These are phyloP conservation scores for Xylaria sp. DNA, from an alignment of 495 filamentous ascomycete genomes.

Conservation along the genomic window DNA sequence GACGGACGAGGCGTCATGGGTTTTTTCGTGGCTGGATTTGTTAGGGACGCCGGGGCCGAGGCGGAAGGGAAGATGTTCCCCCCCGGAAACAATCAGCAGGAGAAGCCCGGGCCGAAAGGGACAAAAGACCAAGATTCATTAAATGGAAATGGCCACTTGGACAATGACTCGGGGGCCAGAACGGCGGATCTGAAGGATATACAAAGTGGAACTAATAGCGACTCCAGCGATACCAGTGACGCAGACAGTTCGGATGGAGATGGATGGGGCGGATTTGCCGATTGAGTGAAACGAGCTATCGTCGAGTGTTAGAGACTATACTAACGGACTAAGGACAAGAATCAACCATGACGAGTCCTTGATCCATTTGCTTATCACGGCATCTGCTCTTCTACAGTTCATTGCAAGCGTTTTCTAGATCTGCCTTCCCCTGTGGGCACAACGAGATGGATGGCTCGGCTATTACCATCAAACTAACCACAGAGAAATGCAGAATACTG, in stretches of 20 bases:
- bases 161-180: not conserved
- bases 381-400: too few relatives aligned
- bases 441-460: not conserved
- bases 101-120: not conserved
- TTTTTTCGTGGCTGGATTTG: constrained; percentile 50
- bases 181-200: not conserved
- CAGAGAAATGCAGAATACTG: too few relatives aligned
- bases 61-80: not conserved
- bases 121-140: not conserved
- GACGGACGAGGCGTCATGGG: constrained; percentile 71
- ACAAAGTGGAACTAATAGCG: not conserved
- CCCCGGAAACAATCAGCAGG: not conserved
- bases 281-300: constrained; percentile 35
- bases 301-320: not conserved
- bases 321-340: not conserved
- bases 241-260: constrained; percentile 36
- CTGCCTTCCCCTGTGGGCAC: not conserved
- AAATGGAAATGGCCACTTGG: not conserved
- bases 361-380: too few relatives aligned
- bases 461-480: too few relatives aligned
- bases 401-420: not conserved
- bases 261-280: constrained; percentile 59
- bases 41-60: constrained; percentile 41
- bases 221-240: not conserved
- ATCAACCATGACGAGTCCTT: not conserved